A percentile compares a stretch with the other conserved stretches of the same genome.
These are phyloP conservation scores for Metschnikowia kofuensis DNA, from an alignment of 805 yeast genomes.

Conservation along the genomic window DNA sequence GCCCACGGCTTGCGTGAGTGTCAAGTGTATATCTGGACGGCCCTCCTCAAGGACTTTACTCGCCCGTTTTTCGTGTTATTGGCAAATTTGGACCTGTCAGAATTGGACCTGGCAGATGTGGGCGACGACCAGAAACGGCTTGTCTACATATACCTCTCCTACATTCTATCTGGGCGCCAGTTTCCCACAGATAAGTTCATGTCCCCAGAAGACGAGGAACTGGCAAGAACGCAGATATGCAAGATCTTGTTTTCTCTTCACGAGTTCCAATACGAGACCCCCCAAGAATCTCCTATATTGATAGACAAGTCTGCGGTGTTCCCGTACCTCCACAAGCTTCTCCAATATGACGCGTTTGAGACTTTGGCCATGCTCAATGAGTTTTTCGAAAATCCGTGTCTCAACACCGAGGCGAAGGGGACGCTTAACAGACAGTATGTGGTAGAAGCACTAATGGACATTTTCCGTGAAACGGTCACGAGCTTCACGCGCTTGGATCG, in stretches of 20 bases:
- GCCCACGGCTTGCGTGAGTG: constrained; percentile 58
- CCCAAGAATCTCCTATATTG: neutral
- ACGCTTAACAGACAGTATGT: constrained; percentile 71
- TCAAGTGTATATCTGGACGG: constrained; percentile 68
- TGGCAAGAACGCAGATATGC: constrained; percentile 12
- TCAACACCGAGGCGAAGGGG: constrained; percentile 58
- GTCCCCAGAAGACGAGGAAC: constrained; percentile 20
- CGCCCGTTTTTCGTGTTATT: constrained; percentile 66
- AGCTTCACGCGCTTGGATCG: constrained; percentile 23
- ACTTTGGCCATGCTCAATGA: constrained; percentile 72
- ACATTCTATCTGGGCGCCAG: constrained; percentile 69
- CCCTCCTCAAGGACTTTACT: constrained; percentile 62
- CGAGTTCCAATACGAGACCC: neutral
- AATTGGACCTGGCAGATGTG: neutral
- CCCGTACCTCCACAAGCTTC: constrained; percentile 63
- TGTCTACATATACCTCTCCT: constrained; percentile 61
- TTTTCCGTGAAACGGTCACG: constrained; percentile 38
- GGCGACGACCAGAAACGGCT: constrained; percentile 7
- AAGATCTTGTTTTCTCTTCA: constrained; percentile 38
- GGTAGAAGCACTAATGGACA: constrained; percentile 65
- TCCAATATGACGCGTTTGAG: constrained; percentile 55
- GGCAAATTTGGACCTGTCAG: constrained; percentile 12
- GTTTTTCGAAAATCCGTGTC: constrained; percentile 73
- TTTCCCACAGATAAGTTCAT: constrained; percentile 68
- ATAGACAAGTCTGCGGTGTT: constrained; percentile 29